Percentiles rank a stretch among this genome's conserved stretches.
phyloP scores from a whole-genome alignment of 495 filamentous ascomycete genomes.

The Penicillium samsonianum region DNA sequence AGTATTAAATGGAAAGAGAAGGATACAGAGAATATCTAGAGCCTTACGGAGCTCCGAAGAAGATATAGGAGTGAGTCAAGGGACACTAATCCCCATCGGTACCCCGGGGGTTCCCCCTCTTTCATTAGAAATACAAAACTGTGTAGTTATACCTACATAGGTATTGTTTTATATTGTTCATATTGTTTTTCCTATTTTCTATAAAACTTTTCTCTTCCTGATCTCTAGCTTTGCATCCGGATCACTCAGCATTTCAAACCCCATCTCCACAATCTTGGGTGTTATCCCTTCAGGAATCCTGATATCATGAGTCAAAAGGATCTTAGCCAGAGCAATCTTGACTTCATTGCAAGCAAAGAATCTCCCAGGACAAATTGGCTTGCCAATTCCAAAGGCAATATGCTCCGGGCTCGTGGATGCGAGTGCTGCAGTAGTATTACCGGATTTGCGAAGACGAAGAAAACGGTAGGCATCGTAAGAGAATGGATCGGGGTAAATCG shows the following conservation, averaged over 20 bases:
- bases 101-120: background rate
- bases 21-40: background rate
- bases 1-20: background rate
- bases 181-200: too few relatives aligned
- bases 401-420: constrained; percentile 33
- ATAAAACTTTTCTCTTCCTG: background rate
- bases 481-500: background rate
- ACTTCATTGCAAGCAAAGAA: constrained; percentile 42
- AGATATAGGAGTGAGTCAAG: background rate
- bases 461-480: constrained; percentile 3
- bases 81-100: background rate
- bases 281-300: background rate
- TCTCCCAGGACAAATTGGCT: constrained; percentile 47
- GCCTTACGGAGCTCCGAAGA: background rate
- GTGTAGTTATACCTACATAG: too few relatives aligned
- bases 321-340: constrained; percentile 31
- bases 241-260: constrained; percentile 3
- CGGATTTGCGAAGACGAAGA: background rate
- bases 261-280: background rate
- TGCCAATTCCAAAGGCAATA: constrained; percentile 41
- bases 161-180: too few relatives aligned
- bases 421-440: constrained; percentile 20
- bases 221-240: background rate
- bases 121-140: too few relatives aligned
- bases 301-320: constrained; percentile 14